phyloP scores from a whole-genome alignment of 192 early-diverging fungal species.

The Backusella parvicylindrica region DNA sequence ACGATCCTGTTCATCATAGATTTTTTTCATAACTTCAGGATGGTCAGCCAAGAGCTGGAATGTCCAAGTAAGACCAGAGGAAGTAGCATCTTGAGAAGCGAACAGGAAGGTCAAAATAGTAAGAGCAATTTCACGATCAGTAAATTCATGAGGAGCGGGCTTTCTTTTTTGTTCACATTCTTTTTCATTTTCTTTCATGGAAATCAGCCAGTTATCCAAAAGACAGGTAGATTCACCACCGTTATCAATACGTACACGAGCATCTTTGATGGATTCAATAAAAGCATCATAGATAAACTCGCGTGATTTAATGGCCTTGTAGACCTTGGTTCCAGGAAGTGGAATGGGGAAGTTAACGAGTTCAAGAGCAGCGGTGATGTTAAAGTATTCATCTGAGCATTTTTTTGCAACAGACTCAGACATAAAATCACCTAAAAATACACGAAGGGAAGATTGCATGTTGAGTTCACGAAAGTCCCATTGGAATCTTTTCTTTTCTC shows the following conservation, averaged over 20 bases:
- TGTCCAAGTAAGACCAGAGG: slow-evolving; percentile 41
- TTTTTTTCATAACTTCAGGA: slow-evolving; percentile 35
- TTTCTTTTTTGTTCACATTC: slow-evolving; percentile 16
- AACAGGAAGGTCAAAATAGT: slow-evolving; percentile 44
- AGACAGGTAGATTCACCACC: slow-evolving; percentile 25
- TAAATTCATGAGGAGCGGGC: slow-evolving; percentile 29
- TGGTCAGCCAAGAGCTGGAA: slow-evolving; percentile 42
- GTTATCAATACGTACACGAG: slow-evolving; percentile 28
- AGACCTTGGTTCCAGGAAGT: slow-evolving; percentile 44
- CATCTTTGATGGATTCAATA: slow-evolving; percentile 32
- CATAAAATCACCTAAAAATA: slow-evolving; percentile 38
- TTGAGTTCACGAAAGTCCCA: slow-evolving; percentile 39
- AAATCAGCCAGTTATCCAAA: slow-evolving; percentile 36
- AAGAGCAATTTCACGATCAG: slow-evolving; percentile 36
- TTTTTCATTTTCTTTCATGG: slow-evolving; percentile 21
- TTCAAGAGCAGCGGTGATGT: slow-evolving; percentile 43
- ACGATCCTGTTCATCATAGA: slow-evolving; percentile 33
- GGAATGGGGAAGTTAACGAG: slow-evolving; percentile 43
- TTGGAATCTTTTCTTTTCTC: slow-evolving; percentile 27
- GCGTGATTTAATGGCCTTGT: slow-evolving; percentile 36
- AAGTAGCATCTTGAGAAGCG: slow-evolving; percentile 42
- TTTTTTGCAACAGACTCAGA: slow-evolving; percentile 26
- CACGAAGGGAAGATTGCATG: slow-evolving; percentile 39
- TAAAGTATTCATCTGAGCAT: slow-evolving; percentile 39
- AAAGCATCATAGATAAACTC: slow-evolving; percentile 40